Evolutionary conservation across 164 flowering plant genomes (phyloP).

Genomic region (Nelumbo lutea): DNA sequence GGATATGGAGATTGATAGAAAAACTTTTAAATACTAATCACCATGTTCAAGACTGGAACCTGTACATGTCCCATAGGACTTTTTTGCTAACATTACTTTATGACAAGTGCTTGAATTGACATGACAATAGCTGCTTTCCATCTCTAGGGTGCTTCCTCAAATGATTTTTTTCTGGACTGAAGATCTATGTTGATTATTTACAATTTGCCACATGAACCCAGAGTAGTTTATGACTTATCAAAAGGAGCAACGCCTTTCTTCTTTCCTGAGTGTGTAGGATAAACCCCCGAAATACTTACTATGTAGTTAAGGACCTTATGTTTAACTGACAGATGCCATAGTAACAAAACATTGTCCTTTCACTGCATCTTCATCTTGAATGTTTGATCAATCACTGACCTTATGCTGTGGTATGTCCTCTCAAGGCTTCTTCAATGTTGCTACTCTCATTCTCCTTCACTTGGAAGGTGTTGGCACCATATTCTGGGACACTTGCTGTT

Average conservation of each 20-base stretch:
- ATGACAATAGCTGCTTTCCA: background rate
- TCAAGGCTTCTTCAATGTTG: conserved; percentile 94
- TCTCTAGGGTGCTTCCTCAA: background rate
- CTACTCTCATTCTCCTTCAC: conserved; percentile 82
- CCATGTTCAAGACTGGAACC: no score
- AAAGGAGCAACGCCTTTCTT: background rate
- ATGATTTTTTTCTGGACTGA: background rate
- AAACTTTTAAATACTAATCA: no score
- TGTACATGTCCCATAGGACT: no score
- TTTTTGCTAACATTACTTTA: no score
- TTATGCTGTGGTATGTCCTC: background rate
- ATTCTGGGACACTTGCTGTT: conserved; percentile 85
- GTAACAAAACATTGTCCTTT: no score
- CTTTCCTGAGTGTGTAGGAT: background rate
- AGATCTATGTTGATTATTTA: background rate
- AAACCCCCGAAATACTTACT: background rate
- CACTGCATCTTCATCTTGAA: no score
- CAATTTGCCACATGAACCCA: background rate
- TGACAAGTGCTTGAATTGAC: no score
- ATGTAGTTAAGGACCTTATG: background rate
- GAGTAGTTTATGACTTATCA: background rate
- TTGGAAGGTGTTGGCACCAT: conserved; percentile 83
- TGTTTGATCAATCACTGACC: background rate
- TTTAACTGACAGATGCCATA: background rate
- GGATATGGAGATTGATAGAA: no score